A percentile compares a stretch with the other conserved stretches of the same genome.
Evolutionary conservation across 2,329 filamentous ascomycete genomes (phyloP).

Genomic region (Zalaria sp.): DNA sequence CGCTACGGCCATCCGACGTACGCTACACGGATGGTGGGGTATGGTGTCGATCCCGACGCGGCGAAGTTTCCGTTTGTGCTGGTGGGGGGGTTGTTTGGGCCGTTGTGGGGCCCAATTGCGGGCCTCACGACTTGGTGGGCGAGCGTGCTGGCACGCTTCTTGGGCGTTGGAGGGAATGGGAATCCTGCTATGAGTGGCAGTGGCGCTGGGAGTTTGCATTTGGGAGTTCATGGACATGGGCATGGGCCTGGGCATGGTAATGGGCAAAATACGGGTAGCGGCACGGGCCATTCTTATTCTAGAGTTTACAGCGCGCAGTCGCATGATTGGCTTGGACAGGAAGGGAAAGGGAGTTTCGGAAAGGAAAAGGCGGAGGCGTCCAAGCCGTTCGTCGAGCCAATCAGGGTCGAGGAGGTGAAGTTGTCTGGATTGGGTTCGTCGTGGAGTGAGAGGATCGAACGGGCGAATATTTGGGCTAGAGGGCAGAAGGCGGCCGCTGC

Average conservation of each 20-base stretch:
- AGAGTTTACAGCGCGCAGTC: no score
- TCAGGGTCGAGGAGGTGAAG: no score
- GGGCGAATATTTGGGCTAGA: background rate
- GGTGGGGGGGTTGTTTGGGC: slow-evolving; percentile 37
- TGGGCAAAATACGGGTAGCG: no score
- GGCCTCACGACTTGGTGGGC: slow-evolving; percentile 1
- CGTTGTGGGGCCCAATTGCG: slow-evolving; percentile 19
- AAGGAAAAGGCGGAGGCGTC: no score
- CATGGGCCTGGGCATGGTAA: background rate
- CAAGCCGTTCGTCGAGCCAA: no score
- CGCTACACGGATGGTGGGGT: slow-evolving; percentile 33
- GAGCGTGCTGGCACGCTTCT: background rate
- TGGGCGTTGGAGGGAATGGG: slow-evolving; percentile 1
- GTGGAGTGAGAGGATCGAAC: background rate
- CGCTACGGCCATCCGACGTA: slow-evolving; percentile 36
- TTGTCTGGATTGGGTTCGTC: no score
- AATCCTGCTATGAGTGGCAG: no score
- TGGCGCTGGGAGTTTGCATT: background rate
- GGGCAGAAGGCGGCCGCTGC: background rate
- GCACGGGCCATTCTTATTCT: background rate
- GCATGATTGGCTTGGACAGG: no score
- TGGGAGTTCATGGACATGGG: background rate
- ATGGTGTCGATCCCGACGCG: slow-evolving; percentile 36
- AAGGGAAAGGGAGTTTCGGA: no score
- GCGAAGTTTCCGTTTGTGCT: slow-evolving; percentile 42